Evolutionary conservation across 805 yeast genomes (phyloP), one percentile per base, ranked within the genome.

Genomic region (Lachancea waltii): DNA sequence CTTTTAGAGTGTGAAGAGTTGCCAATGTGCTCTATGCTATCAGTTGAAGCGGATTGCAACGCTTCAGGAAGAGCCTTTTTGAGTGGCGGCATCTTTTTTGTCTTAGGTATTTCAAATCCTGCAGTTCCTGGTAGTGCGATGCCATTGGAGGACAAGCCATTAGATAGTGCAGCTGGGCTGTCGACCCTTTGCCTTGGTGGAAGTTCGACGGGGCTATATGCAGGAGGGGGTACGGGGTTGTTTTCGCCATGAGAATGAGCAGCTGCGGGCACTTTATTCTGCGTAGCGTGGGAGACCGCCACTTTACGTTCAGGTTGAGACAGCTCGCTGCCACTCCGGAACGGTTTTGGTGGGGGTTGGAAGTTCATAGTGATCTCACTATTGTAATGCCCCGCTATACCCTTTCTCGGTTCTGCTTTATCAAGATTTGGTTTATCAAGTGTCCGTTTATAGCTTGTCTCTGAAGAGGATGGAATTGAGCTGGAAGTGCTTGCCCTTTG

Each of bases 341-440:
- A 35, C 16, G 61, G 57, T 5, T 46, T 50, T 18, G 63, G 63
- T 3, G 75, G 75, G 14, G 74, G 72, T 3, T 68, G 65, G 37
- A 58, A 61, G 27, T 55, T 57, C 5, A 55, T 46, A 9, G 56
- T 49, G 5, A 67, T 64, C 9, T 61, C 44, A 38, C 67, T 54
- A 22, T 57, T 49, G 40, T 62, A 62, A 5, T 43, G 15, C 0
- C 69, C 70, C 3, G 69, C 52, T 29, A 68, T 54, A 11, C 59
- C 53, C n/a, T 56, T 27, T 21, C 49, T 46, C 51, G 59, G 57
- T 24, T 16, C 10, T 33, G 40, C 53, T 16, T 62, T 46, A n/a
- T 33, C 25, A 13, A 27, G 10, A 32, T 26, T 13, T 8, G 25
- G 24, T 24, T 16, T 23, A 4, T 13, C 23, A 34, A 3, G 30